phyloP scores from a whole-genome alignment of 305 asterid species.

The Fraxinus platypoda region DNA sequence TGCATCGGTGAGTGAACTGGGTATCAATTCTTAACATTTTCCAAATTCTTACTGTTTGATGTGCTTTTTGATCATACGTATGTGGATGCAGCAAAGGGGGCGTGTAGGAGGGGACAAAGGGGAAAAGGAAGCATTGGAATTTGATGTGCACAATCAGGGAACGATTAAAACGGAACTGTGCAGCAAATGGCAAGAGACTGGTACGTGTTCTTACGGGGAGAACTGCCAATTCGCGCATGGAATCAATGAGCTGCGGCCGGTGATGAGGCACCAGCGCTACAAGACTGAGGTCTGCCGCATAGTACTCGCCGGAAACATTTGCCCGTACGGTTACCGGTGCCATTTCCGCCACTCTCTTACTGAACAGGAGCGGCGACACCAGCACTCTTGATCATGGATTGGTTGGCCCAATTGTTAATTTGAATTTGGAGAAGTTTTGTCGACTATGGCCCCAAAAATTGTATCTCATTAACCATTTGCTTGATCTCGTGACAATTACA shows the following conservation, averaged over 20 bases:
- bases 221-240: constrained; percentile 80
- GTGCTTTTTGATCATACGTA: neutral
- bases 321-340: constrained; percentile 83
- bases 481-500: neutral
- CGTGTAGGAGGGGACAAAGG: constrained; percentile 44
- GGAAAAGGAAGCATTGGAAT: constrained; percentile 49
- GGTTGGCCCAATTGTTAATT: neutral
- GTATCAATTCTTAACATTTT: neutral
- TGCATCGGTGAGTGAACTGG: constrained; percentile 42
- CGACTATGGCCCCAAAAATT: neutral
- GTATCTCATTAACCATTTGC: neutral
- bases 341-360: constrained; percentile 81
- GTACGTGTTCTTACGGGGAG: constrained; percentile 62
- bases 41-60: neutral
- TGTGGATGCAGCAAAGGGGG: constrained; percentile 50
- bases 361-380: constrained; percentile 53
- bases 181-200: constrained; percentile 85
- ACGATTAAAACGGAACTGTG: constrained; percentile 75
- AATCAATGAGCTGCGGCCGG: constrained; percentile 66
- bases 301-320: constrained; percentile 64
- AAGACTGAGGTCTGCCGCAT: constrained; percentile 76
- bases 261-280: constrained; percentile 81
- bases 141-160: constrained; percentile 72
- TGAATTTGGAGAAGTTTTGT: neutral
- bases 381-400: neutral